Evolutionary conservation across 495 filamentous ascomycete genomes (phyloP).

Genomic region (Neurospora tetraspora): DNA sequence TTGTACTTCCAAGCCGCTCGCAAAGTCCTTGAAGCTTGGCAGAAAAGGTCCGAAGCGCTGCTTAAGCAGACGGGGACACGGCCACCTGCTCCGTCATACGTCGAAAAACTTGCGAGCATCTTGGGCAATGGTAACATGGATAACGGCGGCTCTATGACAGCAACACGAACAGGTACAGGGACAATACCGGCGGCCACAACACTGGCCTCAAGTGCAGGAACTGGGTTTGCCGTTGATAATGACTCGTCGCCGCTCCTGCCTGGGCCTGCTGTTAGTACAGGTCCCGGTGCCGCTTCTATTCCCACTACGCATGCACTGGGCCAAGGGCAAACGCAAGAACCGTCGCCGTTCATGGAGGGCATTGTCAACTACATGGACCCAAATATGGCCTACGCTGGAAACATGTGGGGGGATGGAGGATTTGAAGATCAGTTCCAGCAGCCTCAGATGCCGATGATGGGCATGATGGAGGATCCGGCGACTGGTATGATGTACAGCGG

Average conservation of each 20-base stretch:
- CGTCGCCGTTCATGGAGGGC: not conserved
- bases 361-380: not conserved
- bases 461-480: not conserved
- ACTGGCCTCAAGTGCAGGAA: not conserved
- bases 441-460: not conserved
- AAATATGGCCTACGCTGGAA: not conserved
- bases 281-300: not conserved
- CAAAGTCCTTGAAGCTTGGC: conserved; percentile 38
- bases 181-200: not conserved
- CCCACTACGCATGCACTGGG: not conserved
- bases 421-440: conserved; percentile 3
- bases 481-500: not conserved
- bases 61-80: conserved; percentile 4
- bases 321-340: not conserved
- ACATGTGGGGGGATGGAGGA: not conserved
- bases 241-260: not conserved
- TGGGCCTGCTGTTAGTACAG: not conserved
- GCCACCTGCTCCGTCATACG: conserved; percentile 25
- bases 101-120: conserved; percentile 18
- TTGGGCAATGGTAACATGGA: not conserved
- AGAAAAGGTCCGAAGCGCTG: conserved; percentile 26
- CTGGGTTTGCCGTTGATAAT: not conserved
- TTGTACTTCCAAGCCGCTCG: conserved; percentile 30
- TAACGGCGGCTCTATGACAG: not conserved
- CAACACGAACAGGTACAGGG: not conserved